Percentiles rank a stretch among this genome's conserved stretches.
Evolutionary conservation across 2,329 filamentous ascomycete genomes (phyloP).

Genomic region (Massarina eburnea): DNA sequence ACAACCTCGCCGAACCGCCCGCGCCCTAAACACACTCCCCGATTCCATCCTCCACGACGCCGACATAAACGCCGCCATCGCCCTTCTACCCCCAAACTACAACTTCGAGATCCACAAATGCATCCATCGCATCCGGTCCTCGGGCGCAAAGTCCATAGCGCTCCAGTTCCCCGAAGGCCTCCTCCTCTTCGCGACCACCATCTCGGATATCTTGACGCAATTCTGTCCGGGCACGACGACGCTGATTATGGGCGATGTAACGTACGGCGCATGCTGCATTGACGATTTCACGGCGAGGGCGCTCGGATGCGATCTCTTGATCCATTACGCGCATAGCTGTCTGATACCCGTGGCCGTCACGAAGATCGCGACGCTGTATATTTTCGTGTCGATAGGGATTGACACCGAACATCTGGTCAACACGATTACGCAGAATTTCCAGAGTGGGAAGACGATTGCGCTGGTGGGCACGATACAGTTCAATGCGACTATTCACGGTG

Average conservation of each 20-base stretch:
- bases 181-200: constrained; percentile 92
- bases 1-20: constrained; percentile 69
- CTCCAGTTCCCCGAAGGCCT: constrained; percentile 98
- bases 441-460: constrained; percentile 80
- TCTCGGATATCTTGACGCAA: constrained; percentile 91
- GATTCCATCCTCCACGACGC: constrained; percentile 81
- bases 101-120: constrained; percentile 99
- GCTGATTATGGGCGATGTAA: constrained; percentile 98
- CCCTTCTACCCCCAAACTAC: constrained; percentile 90
- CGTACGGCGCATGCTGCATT: constrained; percentile 97
- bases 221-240: constrained; percentile 93
- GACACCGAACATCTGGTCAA: constrained; percentile 85
- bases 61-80: constrained; percentile 83
- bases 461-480: constrained; percentile 98
- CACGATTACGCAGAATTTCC: constrained; percentile 86
- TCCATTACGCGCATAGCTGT: constrained; percentile 97
- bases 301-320: constrained; percentile 87
- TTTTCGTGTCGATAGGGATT: constrained; percentile 97
- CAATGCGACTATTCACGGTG: constrained; percentile 92
- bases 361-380: constrained; percentile 94
- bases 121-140: constrained; percentile 85
- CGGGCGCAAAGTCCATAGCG: constrained; percentile 78
- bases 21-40: constrained; percentile 89
- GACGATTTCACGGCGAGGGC: constrained; percentile 97
- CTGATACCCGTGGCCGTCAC: constrained; percentile 95